phyloP scores from a whole-genome alignment of 345 rosid species.

The Lepidium didymum region DNA sequence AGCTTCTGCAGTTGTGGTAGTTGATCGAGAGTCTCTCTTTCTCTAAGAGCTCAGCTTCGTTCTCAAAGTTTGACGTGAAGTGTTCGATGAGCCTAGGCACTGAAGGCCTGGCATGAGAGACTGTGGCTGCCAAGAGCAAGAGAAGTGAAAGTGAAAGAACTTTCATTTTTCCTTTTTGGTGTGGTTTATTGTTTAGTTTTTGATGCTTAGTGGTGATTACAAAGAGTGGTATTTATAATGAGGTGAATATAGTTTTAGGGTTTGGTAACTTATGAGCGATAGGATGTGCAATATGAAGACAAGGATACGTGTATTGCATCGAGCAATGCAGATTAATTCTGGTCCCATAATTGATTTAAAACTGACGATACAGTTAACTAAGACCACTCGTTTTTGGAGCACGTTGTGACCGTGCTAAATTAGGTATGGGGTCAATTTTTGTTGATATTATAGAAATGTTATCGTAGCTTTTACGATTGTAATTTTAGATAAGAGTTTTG shows the following conservation, averaged over 20 bases:
- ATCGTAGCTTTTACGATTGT: neutral
- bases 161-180: neutral
- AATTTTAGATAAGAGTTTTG: neutral
- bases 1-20: slow-evolving; percentile 43
- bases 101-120: slow-evolving; percentile 3
- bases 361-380: neutral
- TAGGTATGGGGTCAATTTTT: too few relatives aligned
- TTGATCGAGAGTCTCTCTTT: neutral
- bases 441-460: too few relatives aligned
- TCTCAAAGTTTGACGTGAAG: neutral
- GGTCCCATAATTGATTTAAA: neutral
- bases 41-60: slow-evolving; percentile 3
- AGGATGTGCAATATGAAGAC: neutral
- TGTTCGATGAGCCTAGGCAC: slow-evolving; percentile 9
- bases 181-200: neutral
- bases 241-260: neutral
- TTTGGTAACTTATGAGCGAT: neutral
- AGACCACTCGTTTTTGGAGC: slow-evolving; percentile 14
- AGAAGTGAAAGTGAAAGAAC: slow-evolving; percentile 10
- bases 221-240: slow-evolving; percentile 11
- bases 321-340: neutral
- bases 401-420: neutral
- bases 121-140: slow-evolving; percentile 21
- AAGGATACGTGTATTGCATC: neutral
- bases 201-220: neutral